phyloP scores from a whole-genome alignment of 2,329 filamentous ascomycete genomes.

The Phaeosphaeriaceae sp. region DNA sequence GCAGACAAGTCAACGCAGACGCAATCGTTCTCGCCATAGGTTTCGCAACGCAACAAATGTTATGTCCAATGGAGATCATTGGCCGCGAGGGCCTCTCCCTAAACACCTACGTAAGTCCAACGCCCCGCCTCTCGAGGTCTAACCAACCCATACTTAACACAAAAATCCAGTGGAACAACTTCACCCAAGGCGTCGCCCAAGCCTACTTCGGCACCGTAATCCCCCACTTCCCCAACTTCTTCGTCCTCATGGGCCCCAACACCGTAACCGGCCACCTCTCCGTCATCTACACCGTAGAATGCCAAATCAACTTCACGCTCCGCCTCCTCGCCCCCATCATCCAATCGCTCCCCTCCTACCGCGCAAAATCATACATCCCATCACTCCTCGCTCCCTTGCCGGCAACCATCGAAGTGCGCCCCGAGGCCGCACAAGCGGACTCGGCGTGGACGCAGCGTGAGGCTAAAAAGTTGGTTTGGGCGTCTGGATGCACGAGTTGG shows the following conservation, averaged over 20 bases:
- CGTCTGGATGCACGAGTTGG: slow-evolving; percentile 60
- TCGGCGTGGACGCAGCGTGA: slow-evolving; percentile 50
- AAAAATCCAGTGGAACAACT: slow-evolving; percentile 45
- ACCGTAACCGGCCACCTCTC: slow-evolving; percentile 58
- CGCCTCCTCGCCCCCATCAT: slow-evolving; percentile 53
- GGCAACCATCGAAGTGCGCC: slow-evolving; percentile 46
- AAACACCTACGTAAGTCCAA: slow-evolving; percentile 43
- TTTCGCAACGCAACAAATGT: slow-evolving; percentile 56
- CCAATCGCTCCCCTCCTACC: slow-evolving; percentile 34
- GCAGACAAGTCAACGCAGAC: slow-evolving; percentile 50
- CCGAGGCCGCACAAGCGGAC: slow-evolving; percentile 46
- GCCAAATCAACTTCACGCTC: slow-evolving; percentile 58
- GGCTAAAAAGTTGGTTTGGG: slow-evolving; percentile 56
- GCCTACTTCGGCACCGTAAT: slow-evolving; percentile 60
- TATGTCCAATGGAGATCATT: slow-evolving; percentile 56
- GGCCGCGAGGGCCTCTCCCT: slow-evolving; percentile 51
- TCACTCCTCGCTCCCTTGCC: slow-evolving; percentile 23
- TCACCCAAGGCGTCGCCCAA: slow-evolving; percentile 44
- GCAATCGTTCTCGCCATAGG: slow-evolving; percentile 59
- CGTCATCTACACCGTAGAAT: slow-evolving; percentile 59
- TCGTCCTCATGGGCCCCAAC: slow-evolving; percentile 41
- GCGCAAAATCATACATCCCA: slow-evolving; percentile 28
- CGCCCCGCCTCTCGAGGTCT: background rate
- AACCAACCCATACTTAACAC: slow-evolving; percentile 1
- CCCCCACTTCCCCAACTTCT: slow-evolving; percentile 39